phyloP scores from a whole-genome alignment of 257 asterid genomes.

The Rhazya stricta region DNA sequence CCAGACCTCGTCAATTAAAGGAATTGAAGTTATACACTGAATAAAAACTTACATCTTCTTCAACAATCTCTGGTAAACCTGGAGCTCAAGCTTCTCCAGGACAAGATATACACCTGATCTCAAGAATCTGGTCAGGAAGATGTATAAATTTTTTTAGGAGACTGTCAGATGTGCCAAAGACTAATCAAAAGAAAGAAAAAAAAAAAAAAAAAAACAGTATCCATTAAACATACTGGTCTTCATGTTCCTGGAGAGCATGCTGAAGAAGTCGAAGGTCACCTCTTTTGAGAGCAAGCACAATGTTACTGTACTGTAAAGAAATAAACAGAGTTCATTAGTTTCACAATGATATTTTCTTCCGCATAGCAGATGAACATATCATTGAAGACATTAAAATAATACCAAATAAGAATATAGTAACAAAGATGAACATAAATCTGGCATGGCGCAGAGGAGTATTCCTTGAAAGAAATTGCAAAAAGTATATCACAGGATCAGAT shows the following conservation, averaged over 20 bases:
- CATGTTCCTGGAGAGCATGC: conserved; percentile 78
- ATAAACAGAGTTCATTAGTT: not conserved
- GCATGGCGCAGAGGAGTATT: not conserved
- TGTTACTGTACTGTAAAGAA: conserved; percentile 60
- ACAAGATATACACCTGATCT: conserved; percentile 94
- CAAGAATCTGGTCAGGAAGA: conserved; percentile 54
- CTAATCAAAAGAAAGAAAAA: too few relatives aligned
- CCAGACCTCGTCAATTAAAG: not conserved
- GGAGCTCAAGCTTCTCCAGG: conserved; percentile 93
- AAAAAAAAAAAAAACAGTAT: conserved; percentile 15
- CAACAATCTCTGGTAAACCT: conserved; percentile 84
- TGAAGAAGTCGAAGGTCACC: conserved; percentile 94
- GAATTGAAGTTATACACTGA: not conserved
- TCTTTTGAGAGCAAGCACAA: conserved; percentile 79
- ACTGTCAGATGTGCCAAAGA: not conserved
- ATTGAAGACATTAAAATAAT: not conserved
- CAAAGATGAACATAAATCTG: not conserved
- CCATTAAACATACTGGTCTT: conserved; percentile 58
- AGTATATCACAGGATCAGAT: not conserved
- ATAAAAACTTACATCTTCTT: conserved; percentile 71
- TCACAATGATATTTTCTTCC: not conserved
- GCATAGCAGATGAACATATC: conserved; percentile 1
- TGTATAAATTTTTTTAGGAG: conserved; percentile 9
- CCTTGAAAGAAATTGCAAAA: not conserved
- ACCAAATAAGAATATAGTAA: not conserved